A percentile compares a stretch with the other conserved stretches of the same genome.
Conservation (phyloP, 2,329 filamentous ascomycete species). For the Rhinocladiella mackenziei region DNA sequence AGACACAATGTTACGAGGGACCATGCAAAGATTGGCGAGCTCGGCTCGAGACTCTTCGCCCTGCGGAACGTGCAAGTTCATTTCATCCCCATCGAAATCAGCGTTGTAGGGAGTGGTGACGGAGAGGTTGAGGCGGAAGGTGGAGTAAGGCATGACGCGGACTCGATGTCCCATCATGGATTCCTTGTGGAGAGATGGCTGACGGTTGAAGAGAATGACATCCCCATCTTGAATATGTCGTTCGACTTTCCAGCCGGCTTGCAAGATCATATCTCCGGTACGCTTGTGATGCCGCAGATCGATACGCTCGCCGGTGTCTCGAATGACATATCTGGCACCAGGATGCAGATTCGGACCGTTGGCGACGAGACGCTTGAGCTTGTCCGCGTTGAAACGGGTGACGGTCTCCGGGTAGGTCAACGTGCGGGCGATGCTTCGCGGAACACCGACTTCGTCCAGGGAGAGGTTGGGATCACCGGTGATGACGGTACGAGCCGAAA, state of each 20-base stretch:
- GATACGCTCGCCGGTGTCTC: conserved; percentile 87
- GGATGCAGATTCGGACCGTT: conserved; percentile 95
- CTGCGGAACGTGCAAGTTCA: conserved; percentile 99
- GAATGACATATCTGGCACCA: conserved; percentile 93
- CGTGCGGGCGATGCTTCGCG: conserved; percentile 84
- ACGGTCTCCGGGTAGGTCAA: conserved; percentile 96
- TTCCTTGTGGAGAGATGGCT: conserved; percentile 97
- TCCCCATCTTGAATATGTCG: conserved; percentile 94
- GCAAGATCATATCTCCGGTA: conserved; percentile 76
- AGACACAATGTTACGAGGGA: conserved; percentile 97
- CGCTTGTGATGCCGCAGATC: conserved; percentile 91
- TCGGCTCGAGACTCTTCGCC: conserved; percentile 95
- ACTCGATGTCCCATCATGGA: conserved; percentile 99
- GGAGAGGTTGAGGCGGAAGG: conserved; percentile 93
- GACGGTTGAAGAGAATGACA: conserved; percentile 99
- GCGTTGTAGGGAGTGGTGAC: conserved; percentile 99
- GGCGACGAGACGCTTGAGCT: conserved; percentile 80
- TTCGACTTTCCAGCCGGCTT: conserved; percentile 98
- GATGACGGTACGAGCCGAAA: conserved; percentile 98
- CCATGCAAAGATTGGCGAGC: conserved; percentile 89
- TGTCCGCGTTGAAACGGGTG: conserved; percentile 95
- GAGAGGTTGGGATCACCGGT: conserved; percentile 97
- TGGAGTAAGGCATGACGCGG: conserved; percentile 97
- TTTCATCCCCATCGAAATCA: conserved; percentile 99
- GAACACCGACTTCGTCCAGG: conserved; percentile 94